Conservation (phyloP, 2,329 filamentous ascomycete species). For the Scedosporium boydii region DNA sequence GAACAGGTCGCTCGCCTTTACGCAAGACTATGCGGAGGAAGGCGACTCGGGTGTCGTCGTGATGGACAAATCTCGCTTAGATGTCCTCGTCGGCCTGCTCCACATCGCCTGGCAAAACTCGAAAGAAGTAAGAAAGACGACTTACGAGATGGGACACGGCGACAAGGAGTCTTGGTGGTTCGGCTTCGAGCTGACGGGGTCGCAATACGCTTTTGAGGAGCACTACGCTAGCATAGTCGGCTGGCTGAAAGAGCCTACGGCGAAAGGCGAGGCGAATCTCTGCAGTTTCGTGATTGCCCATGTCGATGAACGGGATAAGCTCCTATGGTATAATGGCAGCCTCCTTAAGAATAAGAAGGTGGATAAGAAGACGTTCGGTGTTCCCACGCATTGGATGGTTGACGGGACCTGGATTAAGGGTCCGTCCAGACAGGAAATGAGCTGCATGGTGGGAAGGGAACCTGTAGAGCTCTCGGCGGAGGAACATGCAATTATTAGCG, state of each 20-base stretch:
- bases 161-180: slow-evolving; percentile 39
- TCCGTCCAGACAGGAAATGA: slow-evolving; percentile 21
- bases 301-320: slow-evolving; percentile 23
- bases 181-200: slow-evolving; percentile 28
- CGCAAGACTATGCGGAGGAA: slow-evolving; percentile 29
- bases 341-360: slow-evolving; percentile 29
- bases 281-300: slow-evolving; percentile 34
- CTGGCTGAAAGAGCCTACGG: slow-evolving; percentile 13
- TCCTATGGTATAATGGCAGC: slow-evolving; percentile 34
- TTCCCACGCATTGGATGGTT: slow-evolving; percentile 29
- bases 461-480: not conserved
- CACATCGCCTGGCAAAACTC: slow-evolving; percentile 35
- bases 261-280: slow-evolving; percentile 12
- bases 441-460: slow-evolving; percentile 23
- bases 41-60: slow-evolving; percentile 31
- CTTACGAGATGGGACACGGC: slow-evolving; percentile 30
- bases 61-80: slow-evolving; percentile 26
- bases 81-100: slow-evolving; percentile 27
- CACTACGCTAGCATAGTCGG: slow-evolving; percentile 33
- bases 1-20: slow-evolving; percentile 26
- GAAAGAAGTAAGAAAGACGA: slow-evolving; percentile 24
- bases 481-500: not conserved
- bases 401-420: slow-evolving; percentile 27
- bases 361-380: slow-evolving; percentile 20
- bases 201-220: slow-evolving; percentile 26